Evolutionary conservation across 1,284 basidiomycete species (phyloP), one percentile per base, ranked within the genome.

Genomic region (Serendipita sp.): DNA sequence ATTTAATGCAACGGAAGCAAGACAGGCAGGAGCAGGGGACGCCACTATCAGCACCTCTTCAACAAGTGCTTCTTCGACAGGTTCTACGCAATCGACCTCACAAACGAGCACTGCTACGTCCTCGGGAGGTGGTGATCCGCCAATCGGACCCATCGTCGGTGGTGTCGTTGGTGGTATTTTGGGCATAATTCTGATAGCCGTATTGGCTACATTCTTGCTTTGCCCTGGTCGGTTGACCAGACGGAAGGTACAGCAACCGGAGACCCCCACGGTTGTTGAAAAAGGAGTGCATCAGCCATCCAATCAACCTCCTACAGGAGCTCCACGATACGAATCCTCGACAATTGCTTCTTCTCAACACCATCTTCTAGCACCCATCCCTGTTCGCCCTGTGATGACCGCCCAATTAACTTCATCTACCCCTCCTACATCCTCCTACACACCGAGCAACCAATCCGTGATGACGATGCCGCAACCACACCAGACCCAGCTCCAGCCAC

Each of bases 161-260:
- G 58, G 64, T 17, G 58, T 63, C 34, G 2, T 65, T 44, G 64
- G 64, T 34, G 64, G 55, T 34, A 17, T 65, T 13, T 32, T 63
- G 6, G 26, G 61, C 3, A 15, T 65, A 15, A 29, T 38, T 26
- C 3, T 63, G 8, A 35, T 65, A n/a, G 38, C 26, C 15, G 26
- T 63, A 6, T 32, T 58, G 53, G 35, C 22, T 22, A 50, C 32
- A 30, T 35, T 65, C 26, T 22, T 65, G 6, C 41, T 63, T n/a
- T 58, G 53, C 26, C 53, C 53, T 8, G 6, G 8, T 58, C 53
- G 17, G 10, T 34, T 58, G 12, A 22, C 22, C 38, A 6, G 6
- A 12, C 38, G 38, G 38, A 38, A 38, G 12, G 6, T 12, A 5
- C 47, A n/a, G 15, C 15, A 5, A 5, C 15, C 47, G 1, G 38